Percentiles rank a stretch among this genome's conserved stretches.
Evolutionary conservation across 2,329 filamentous ascomycete species (phyloP).

Genomic region (Chaetomium sp.): DNA sequence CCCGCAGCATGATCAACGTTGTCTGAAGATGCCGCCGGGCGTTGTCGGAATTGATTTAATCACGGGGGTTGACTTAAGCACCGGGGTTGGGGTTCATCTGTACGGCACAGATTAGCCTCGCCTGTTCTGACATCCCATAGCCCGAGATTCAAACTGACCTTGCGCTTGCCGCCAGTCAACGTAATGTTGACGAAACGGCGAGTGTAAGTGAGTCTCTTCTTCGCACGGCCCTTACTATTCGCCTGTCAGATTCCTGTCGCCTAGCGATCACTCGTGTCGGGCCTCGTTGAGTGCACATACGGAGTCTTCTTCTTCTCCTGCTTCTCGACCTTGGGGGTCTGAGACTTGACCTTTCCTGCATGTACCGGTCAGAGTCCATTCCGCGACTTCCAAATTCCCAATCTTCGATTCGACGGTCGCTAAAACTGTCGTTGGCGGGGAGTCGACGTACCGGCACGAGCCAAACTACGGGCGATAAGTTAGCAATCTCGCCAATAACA

Average conservation of each 20-base stretch:
- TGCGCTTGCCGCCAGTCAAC: constrained; percentile 94
- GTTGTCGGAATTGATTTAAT: constrained; percentile 21
- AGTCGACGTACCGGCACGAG: constrained; percentile 36
- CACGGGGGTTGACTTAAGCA: constrained; percentile 29
- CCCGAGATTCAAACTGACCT: constrained; percentile 60
- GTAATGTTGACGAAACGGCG: constrained; percentile 99
- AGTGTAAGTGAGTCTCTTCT: constrained; percentile 96
- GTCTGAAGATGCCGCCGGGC: constrained; percentile 13
- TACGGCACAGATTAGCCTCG: constrained; percentile 12
- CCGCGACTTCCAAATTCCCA: background rate
- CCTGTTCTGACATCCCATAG: background rate
- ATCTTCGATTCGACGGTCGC: constrained; percentile 20
- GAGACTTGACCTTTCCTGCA: constrained; percentile 92
- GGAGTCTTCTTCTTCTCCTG: constrained; percentile 39
- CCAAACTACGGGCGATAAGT: constrained; percentile 33
- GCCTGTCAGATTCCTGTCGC: constrained; percentile 23
- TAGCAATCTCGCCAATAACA: constrained; percentile 19
- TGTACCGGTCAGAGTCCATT: constrained; percentile 25
- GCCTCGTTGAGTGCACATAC: constrained; percentile 26
- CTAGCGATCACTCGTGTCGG: constrained; percentile 1
- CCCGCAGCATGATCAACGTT: constrained; percentile 22
- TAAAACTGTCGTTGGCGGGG: constrained; percentile 9
- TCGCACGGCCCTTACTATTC: constrained; percentile 79
- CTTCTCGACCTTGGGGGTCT: constrained; percentile 70
- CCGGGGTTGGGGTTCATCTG: constrained; percentile 40